Conservation (phyloP, 176 grass and related monocot genomes). For the Musa troglodytarum region DNA sequence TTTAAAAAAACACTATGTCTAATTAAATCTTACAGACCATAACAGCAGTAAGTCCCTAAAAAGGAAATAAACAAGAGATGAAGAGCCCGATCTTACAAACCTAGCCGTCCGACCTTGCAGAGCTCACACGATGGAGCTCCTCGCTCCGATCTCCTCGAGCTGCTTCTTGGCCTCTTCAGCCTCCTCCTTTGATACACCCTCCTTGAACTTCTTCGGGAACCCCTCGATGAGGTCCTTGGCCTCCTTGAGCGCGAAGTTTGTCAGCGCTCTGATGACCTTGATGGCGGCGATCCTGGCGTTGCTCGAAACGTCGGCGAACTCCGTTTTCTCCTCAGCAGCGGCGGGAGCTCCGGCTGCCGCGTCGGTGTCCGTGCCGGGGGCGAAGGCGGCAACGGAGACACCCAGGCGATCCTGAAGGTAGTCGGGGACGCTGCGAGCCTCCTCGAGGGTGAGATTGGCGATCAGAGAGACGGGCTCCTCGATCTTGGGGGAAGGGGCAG, state of each 20-base stretch:
- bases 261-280: neutral
- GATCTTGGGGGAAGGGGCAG: slow-evolving; percentile 21
- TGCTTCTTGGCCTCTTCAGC: neutral
- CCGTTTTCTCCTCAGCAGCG: neutral
- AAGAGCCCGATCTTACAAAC: neutral
- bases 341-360: neutral
- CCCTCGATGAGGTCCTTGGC: neutral
- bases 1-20: too few species aligned
- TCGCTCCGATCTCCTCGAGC: neutral
- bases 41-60: too few species aligned
- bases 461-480: slow-evolving; percentile 9
- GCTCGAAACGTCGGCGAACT: neutral
- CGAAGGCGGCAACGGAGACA: slow-evolving; percentile 8
- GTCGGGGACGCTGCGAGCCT: neutral
- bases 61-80: too few species aligned
- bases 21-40: too few species aligned
- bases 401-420: neutral
- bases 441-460: slow-evolving; percentile 11
- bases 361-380: neutral
- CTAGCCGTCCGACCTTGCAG: neutral
- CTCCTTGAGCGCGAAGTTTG: neutral
- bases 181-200: neutral
- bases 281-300: neutral
- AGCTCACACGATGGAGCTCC: neutral
- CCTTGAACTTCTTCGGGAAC: neutral